Conservation (phyloP, 2,329 filamentous ascomycete genomes). For the Coniochaeta ligniaria region DNA sequence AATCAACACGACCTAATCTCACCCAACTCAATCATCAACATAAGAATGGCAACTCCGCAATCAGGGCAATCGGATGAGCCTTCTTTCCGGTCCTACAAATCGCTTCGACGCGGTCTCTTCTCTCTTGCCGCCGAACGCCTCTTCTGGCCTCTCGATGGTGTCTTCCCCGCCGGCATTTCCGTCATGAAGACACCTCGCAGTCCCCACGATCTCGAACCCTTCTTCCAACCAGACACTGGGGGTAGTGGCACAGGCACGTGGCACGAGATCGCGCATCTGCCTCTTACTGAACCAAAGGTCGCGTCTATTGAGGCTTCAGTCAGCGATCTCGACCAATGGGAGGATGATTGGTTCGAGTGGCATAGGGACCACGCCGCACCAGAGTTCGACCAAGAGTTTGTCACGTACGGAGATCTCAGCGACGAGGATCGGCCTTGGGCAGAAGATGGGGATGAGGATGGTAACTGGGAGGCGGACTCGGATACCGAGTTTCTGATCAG, state of each 20-base stretch:
- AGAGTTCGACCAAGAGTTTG: constrained; percentile 8
- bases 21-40: not conserved
- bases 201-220: constrained; percentile 14
- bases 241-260: constrained; percentile 11
- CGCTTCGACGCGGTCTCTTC: constrained; percentile 10
- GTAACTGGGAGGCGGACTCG: constrained; percentile 15
- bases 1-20: not conserved
- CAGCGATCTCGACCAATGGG: constrained; percentile 16
- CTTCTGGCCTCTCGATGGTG: constrained; percentile 16
- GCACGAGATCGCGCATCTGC: constrained; percentile 17
- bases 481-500: constrained; percentile 15
- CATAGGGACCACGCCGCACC: constrained; percentile 11
- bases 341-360: constrained; percentile 14
- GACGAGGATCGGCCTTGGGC: constrained; percentile 12
- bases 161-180: constrained; percentile 14
- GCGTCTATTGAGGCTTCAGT: constrained; percentile 16
- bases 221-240: constrained; percentile 11
- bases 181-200: constrained; percentile 13
- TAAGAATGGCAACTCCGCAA: not conserved
- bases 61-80: constrained; percentile 3
- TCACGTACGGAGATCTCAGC: constrained; percentile 12
- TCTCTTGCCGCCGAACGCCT: constrained; percentile 12
- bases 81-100: constrained; percentile 12
- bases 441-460: constrained; percentile 12
- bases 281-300: constrained; percentile 20